Conservation (phyloP, 768 basidiomycete species). For the Melanogaster broomeanus region DNA sequence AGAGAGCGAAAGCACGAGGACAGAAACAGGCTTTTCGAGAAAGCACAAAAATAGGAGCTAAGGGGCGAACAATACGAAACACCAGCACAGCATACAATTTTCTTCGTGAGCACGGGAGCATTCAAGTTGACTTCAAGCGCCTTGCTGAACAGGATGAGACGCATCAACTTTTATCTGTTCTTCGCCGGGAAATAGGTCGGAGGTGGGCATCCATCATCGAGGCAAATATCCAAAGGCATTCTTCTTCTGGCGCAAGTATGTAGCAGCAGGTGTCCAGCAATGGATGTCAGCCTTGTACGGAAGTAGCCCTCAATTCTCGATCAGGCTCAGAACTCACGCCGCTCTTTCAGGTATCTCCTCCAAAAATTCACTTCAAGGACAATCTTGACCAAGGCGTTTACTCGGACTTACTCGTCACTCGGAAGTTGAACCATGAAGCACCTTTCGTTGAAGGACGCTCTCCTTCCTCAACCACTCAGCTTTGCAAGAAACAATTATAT, state of each 20-base stretch:
- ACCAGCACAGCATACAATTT: slow-evolving; percentile 47
- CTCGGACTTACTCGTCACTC: not conserved
- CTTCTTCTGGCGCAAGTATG: slow-evolving; percentile 85
- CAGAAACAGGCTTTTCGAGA: not conserved
- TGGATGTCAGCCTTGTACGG: slow-evolving; percentile 61
- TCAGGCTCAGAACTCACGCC: not conserved
- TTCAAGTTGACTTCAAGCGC: slow-evolving; percentile 68
- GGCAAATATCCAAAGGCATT: slow-evolving; percentile 89
- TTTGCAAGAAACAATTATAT: slow-evolving; percentile 83
- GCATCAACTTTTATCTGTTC: slow-evolving; percentile 78
- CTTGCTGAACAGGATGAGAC: slow-evolving; percentile 63
- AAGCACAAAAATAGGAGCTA: not conserved
- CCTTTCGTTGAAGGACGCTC: slow-evolving; percentile 49
- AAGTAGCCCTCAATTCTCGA: not conserved
- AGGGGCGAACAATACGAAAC: not conserved
- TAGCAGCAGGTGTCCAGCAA: slow-evolving; percentile 70
- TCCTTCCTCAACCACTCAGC: slow-evolving; percentile 83
- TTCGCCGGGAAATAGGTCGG: slow-evolving; percentile 70
- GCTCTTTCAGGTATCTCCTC: not conserved
- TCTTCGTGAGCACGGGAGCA: slow-evolving; percentile 62
- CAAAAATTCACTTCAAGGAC: not conserved
- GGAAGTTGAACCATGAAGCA: slow-evolving; percentile 27
- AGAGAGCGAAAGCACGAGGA: not conserved
- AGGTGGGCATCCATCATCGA: slow-evolving; percentile 84
- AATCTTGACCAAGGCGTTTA: not conserved